A percentile compares a stretch with the other conserved stretches of the same genome.
Evolutionary conservation across 176 grass and related monocot genomes (phyloP).

Genomic region (Triticum dicoccoides): DNA sequence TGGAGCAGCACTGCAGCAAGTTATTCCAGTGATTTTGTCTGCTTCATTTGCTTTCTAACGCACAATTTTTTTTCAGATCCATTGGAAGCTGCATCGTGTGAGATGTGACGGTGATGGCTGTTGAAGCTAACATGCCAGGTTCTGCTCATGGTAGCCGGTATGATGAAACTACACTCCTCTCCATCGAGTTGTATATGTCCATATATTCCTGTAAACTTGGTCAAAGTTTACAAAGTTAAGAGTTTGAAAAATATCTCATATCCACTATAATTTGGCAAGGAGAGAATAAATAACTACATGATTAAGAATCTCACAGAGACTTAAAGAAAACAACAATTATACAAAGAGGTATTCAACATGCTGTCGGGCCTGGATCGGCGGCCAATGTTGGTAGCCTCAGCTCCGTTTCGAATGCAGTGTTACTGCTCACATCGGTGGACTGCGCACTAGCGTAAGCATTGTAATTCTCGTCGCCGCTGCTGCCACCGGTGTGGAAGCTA

Average conservation of each 20-base stretch:
- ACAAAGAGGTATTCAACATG: neutral
- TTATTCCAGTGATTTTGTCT: too few relatives aligned
- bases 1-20: too few relatives aligned
- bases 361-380: neutral
- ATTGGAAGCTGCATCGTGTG: neutral
- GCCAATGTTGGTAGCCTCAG: neutral
- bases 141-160: neutral
- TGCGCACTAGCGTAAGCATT: neutral
- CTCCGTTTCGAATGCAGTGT: neutral
- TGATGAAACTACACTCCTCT: too few relatives aligned
- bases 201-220: too few relatives aligned
- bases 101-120: neutral
- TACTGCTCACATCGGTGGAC: neutral
- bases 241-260: too few relatives aligned
- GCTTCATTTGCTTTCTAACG: too few relatives aligned
- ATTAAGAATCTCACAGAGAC: neutral
- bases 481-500: neutral
- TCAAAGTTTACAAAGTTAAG: too few relatives aligned
- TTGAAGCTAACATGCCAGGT: neutral
- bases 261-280: too few relatives aligned
- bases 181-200: too few relatives aligned
- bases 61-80: too few relatives aligned
- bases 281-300: neutral
- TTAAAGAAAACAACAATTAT: neutral
- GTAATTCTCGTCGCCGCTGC: neutral